Evolutionary conservation across 352 stramenopile species (phyloP).

Genomic region (Blastocystis sp.): DNA sequence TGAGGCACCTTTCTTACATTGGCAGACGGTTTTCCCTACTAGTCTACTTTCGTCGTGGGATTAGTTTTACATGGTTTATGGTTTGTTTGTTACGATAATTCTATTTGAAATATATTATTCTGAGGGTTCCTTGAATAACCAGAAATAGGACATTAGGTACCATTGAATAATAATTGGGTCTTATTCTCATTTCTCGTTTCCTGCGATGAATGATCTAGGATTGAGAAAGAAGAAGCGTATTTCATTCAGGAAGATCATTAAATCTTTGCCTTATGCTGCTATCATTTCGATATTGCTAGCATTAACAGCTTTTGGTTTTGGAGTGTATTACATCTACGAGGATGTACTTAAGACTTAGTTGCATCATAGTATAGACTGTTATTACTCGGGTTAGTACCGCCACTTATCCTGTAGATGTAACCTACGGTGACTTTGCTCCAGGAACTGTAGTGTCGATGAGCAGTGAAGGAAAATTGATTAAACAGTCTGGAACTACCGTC

Average conservation of each 20-base stretch:
- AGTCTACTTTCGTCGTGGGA: constrained; percentile 66
- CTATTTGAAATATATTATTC: not conserved
- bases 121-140: not conserved
- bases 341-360: not conserved
- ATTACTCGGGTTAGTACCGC: not conserved
- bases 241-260: not conserved
- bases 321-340: not conserved
- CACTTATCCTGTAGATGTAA: not conserved
- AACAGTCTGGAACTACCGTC: constrained; percentile 23
- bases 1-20: constrained; percentile 59
- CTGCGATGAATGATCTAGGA: not conserved
- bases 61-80: constrained; percentile 30
- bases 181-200: not conserved
- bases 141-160: too few relatives aligned
- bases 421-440: not conserved
- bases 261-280: not conserved
- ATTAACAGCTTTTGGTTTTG: not conserved
- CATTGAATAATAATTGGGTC: not conserved
- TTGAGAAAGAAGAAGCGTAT: not conserved
- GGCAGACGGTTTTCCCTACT: constrained; percentile 62
- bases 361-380: not conserved
- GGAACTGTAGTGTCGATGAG: constrained; percentile 17
- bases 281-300: not conserved
- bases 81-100: constrained; percentile 14
- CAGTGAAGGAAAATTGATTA: constrained; percentile 7